Percentiles rank a stretch among this genome's conserved stretches.
Conservation (phyloP, 164 flowering plant genomes). For the Stephania yunnanensis region DNA sequence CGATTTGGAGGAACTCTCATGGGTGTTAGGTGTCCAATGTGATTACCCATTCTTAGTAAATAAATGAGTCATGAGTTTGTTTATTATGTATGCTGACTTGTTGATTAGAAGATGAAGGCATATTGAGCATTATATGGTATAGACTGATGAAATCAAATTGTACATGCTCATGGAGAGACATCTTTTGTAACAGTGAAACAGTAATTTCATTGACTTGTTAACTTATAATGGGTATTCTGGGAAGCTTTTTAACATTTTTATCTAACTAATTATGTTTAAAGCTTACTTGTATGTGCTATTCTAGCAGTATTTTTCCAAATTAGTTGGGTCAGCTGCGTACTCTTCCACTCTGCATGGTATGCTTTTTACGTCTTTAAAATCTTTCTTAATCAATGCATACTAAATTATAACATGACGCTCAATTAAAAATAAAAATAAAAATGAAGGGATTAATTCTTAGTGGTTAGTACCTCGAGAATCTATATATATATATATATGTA, state of each 20-base stretch:
- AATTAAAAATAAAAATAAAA: no score
- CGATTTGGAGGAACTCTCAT: background rate
- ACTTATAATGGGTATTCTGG: background rate
- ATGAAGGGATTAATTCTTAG: no score
- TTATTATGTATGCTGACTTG: background rate
- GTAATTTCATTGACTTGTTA: background rate
- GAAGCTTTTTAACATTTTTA: background rate
- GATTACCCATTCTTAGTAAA: background rate
- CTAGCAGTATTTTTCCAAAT: no score
- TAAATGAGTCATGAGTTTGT: background rate
- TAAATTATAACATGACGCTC: no score
- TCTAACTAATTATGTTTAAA: background rate
- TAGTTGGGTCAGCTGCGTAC: no score
- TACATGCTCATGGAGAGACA: conserved; percentile 1
- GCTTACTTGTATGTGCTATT: no score
- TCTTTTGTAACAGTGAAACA: background rate
- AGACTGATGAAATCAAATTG: background rate
- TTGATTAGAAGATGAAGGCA: conserved; percentile 1
- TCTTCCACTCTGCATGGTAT: no score
- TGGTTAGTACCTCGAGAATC: no score
- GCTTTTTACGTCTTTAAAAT: no score
- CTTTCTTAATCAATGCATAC: no score
- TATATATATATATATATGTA: no score
- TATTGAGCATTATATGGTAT: background rate
- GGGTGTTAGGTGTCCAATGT: background rate